A percentile compares a stretch with the other conserved stretches of the same genome.
phyloP scores from a whole-genome alignment of 176 grass and related monocot genomes.

The Musa troglodytarum region DNA sequence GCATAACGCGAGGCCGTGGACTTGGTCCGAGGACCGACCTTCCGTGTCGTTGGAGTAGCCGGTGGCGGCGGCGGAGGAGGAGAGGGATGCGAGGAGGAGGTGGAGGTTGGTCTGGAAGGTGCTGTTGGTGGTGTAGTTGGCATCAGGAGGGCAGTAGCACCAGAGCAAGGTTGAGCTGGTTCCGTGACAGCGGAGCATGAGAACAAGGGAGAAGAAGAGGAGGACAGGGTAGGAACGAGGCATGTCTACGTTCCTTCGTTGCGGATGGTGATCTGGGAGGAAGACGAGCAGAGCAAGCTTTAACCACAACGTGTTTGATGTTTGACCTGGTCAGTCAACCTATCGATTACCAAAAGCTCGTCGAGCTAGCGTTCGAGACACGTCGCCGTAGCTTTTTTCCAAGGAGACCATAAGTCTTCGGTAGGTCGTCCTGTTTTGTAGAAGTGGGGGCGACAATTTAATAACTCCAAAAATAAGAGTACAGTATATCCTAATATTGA shows the following conservation, averaged over 20 bases:
- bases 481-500: too few relatives aligned
- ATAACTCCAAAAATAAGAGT: too few relatives aligned
- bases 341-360: too few relatives aligned
- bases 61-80: not conserved
- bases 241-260: too few relatives aligned
- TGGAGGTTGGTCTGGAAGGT: constrained; percentile 45
- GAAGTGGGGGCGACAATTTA: too few relatives aligned
- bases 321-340: too few relatives aligned
- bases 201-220: not conserved
- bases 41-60: constrained; percentile 26
- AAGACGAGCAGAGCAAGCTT: not conserved
- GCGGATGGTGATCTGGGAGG: too few relatives aligned
- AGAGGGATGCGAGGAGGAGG: constrained; percentile 27
- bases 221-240: not conserved
- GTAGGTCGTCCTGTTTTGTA: too few relatives aligned
- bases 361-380: too few relatives aligned
- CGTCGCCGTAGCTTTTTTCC: too few relatives aligned
- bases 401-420: too few relatives aligned
- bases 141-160: constrained; percentile 14
- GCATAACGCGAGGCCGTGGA: constrained; percentile 47
- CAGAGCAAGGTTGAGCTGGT: not conserved
- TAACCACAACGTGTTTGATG: too few relatives aligned
- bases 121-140: constrained; percentile 36
- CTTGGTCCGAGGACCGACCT: constrained; percentile 14
- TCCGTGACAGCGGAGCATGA: not conserved